phyloP scores from a whole-genome alignment of 306 rosid genomes.

The Citrullus amarus region DNA sequence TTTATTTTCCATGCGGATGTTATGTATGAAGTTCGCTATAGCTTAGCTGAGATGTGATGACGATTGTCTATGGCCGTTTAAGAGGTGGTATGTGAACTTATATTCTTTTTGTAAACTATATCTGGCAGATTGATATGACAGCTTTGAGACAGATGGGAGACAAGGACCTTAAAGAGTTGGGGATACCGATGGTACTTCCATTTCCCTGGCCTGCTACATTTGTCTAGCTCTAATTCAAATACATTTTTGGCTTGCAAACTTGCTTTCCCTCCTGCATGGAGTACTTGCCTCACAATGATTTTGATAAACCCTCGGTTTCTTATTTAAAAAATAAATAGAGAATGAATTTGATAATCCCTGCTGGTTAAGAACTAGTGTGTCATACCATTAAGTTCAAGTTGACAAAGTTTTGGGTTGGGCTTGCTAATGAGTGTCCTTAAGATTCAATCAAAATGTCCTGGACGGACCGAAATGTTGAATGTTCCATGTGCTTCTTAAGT shows the following conservation, averaged over 20 bases:
- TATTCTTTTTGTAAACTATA: not conserved
- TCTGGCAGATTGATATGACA: conserved; percentile 47
- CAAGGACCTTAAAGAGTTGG: conserved; percentile 57
- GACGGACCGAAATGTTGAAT: not conserved
- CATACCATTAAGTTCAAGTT: not conserved
- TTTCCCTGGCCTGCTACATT: conserved; percentile 2
- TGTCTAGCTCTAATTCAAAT: not conserved
- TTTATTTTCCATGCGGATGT: not conserved
- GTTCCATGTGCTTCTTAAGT: not conserved
- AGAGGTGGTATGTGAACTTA: not conserved
- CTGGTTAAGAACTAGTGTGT: not conserved
- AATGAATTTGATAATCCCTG: not conserved
- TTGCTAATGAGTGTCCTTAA: not conserved
- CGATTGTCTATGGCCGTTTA: not conserved
- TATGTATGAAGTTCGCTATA: not conserved
- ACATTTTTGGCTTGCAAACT: not conserved
- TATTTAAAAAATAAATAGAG: not conserved
- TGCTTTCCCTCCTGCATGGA: not conserved
- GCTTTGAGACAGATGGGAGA: conserved; percentile 60
- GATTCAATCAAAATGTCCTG: not conserved
- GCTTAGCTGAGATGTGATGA: not conserved
- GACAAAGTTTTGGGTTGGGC: not conserved
- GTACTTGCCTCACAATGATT: not conserved
- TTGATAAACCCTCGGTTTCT: not conserved
- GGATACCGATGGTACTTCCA: conserved; percentile 50